These are phyloP conservation scores for Cronartium ribicola DNA, from an alignment of 1,284 basidiomycete genomes.

Conservation along the genomic window DNA sequence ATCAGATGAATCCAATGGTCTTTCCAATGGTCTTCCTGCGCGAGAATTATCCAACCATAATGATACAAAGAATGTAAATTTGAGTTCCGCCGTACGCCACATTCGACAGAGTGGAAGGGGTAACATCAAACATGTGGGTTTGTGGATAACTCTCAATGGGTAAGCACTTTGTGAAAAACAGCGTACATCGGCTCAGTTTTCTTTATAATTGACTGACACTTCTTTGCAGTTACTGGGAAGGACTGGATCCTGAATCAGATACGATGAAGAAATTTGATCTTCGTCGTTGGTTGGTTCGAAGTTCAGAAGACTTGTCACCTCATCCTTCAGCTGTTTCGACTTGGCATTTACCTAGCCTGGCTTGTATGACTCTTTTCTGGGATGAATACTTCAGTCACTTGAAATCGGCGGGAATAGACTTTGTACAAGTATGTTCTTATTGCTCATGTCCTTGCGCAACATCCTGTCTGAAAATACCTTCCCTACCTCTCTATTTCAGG, in stretches of 20 bases:
- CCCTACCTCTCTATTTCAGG: background rate
- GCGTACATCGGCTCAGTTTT: background rate
- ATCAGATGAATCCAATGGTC: background rate
- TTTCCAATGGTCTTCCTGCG: background rate
- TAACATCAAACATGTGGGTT: constrained; percentile 15
- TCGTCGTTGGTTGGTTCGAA: constrained; percentile 10
- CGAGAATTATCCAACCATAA: background rate
- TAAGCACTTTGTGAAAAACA: background rate
- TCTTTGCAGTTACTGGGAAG: constrained; percentile 24
- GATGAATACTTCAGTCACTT: constrained; percentile 9
- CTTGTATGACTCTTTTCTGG: constrained; percentile 4
- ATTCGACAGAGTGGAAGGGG: constrained; percentile 5
- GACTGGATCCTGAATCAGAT: constrained; percentile 21
- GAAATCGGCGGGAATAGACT: constrained; percentile 13
- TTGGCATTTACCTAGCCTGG: constrained; percentile 17
- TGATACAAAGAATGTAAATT: background rate
- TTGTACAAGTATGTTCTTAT: constrained; percentile 13
- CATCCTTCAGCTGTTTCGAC: background rate
- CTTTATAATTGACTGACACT: background rate
- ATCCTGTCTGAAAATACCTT: background rate
- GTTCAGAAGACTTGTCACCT: background rate
- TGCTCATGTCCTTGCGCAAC: background rate
- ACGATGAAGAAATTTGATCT: constrained; percentile 12
- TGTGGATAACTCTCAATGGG: constrained; percentile 30
- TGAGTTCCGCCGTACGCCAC: background rate